Evolutionary conservation across 2,329 filamentous ascomycete genomes (phyloP).

Genomic region (Penicillium olsonii): DNA sequence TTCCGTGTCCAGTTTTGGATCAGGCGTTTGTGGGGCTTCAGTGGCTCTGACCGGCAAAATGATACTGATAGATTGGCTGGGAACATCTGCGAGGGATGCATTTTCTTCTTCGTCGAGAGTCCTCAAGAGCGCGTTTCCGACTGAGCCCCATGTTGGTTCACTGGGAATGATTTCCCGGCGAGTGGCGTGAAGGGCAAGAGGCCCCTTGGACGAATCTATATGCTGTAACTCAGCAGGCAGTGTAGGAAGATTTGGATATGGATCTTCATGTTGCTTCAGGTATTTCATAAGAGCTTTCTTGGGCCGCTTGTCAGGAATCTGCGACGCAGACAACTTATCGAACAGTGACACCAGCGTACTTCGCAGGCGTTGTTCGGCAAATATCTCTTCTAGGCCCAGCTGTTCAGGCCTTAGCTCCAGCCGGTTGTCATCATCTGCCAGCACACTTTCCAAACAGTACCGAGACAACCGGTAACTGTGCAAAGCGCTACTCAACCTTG

Average conservation of each 20-base stretch:
- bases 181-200: constrained; percentile 40
- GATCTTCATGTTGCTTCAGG: constrained; percentile 57
- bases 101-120: constrained; percentile 45
- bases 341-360: constrained; percentile 52
- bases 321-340: constrained; percentile 57
- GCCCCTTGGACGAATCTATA: constrained; percentile 30
- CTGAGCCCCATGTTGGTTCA: constrained; percentile 47
- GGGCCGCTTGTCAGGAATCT: constrained; percentile 52
- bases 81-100: constrained; percentile 25
- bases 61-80: constrained; percentile 46
- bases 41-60: constrained; percentile 38
- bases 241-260: constrained; percentile 51
- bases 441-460: constrained; percentile 64
- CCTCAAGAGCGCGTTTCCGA: constrained; percentile 52
- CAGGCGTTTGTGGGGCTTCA: constrained; percentile 21
- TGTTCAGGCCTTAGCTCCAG: constrained; percentile 56
- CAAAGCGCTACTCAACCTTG: constrained; percentile 58
- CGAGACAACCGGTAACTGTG: constrained; percentile 60
- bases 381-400: constrained; percentile 59
- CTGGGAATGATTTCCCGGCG: constrained; percentile 40
- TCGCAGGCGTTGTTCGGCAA: constrained; percentile 55
- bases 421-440: constrained; percentile 62
- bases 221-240: constrained; percentile 33
- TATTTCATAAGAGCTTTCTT: constrained; percentile 55
- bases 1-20: constrained; percentile 16